Base-by-base conservation (phyloP, 208 protist species). In the Leishmania guyanensis region DNA sequence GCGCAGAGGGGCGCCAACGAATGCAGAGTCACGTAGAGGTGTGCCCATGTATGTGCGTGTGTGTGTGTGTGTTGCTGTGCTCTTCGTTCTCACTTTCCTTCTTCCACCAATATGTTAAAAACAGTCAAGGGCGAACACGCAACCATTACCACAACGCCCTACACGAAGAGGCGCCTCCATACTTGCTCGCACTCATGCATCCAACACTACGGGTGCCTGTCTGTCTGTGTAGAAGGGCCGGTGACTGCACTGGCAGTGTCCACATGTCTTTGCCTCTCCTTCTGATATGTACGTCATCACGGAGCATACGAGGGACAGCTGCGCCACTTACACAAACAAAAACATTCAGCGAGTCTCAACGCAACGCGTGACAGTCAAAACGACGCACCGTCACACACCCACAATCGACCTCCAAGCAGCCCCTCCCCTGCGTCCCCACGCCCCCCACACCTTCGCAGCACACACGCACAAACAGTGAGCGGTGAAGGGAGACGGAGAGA, bases 21-120 rank as follows among this genome's bases (percentile, higher is more conserved):
- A 20, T 6, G 54, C 20, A 60, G 54, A 26, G 54, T 22, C 1
- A 60, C 54, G 54, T 20, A 60, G 16, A 60, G 17, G 54, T 5
- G 54, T 60, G 20, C 26, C 26, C 5, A 36, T 22, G 36, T 26
- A n/a, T 64, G 8, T 64, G 16, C 50, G 8, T 64, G 43, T 64
- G n/a, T 76, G 72, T 76, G 72, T 5, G 53, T 64, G 60, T 82
- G 16, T 75, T 29, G 22, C 26, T 65, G 3, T 9, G 33, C 53
- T 46, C 74, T 48, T 75, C 9, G 5, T 70, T 43, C 56, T 68
- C 29, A 8, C 20, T 29, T 79, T 73, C 20, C 36, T 70, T 70
- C 29, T 17, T 3, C 58, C 26, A 17, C 16, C 29, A 26, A 70
- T 70, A 70, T 1, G 65, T 70, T 70, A 48, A 26, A 62, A 70